A percentile compares a stretch with the other conserved stretches of the same genome.
These are phyloP conservation scores for Nicotiana attenuata DNA, from an alignment of 257 asterid genomes.

Conservation along the genomic window DNA sequence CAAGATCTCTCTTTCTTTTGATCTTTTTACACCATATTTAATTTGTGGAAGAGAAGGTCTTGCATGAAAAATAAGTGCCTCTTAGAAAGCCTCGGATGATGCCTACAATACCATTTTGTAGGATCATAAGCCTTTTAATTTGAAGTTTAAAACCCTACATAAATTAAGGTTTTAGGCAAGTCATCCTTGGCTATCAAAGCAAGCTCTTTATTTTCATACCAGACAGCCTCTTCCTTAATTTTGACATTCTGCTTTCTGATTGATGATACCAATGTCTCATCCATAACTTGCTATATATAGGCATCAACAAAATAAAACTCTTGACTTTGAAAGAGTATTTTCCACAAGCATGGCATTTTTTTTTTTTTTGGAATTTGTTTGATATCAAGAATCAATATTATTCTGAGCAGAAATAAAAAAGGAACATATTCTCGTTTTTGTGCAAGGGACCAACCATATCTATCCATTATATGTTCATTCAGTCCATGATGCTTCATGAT, in stretches of 20 bases:
- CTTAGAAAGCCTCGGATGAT: slow-evolving; percentile 41
- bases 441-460: slow-evolving; percentile 9
- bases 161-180: slow-evolving; percentile 39
- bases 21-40: too few species aligned
- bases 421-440: slow-evolving; percentile 2
- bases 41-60: slow-evolving; percentile 21
- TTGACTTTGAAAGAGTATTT: not conserved
- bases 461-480: not conserved
- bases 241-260: not conserved
- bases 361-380: not conserved
- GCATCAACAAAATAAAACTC: not conserved
- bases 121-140: not conserved
- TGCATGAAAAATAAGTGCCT: slow-evolving; percentile 40
- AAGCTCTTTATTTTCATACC: slow-evolving; percentile 43
- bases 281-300: slow-evolving; percentile 2
- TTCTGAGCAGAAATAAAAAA: not conserved
- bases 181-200: slow-evolving; percentile 64
- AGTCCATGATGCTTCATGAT: not conserved
- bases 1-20: not conserved
- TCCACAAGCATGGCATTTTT: not conserved
- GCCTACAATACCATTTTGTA: slow-evolving; percentile 24
- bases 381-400: not conserved
- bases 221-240: slow-evolving; percentile 31
- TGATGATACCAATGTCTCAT: not conserved
- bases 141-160: not conserved